Conservation (phyloP, 2,329 filamentous ascomycete species). For the Pseudohalonectria lignicola region DNA sequence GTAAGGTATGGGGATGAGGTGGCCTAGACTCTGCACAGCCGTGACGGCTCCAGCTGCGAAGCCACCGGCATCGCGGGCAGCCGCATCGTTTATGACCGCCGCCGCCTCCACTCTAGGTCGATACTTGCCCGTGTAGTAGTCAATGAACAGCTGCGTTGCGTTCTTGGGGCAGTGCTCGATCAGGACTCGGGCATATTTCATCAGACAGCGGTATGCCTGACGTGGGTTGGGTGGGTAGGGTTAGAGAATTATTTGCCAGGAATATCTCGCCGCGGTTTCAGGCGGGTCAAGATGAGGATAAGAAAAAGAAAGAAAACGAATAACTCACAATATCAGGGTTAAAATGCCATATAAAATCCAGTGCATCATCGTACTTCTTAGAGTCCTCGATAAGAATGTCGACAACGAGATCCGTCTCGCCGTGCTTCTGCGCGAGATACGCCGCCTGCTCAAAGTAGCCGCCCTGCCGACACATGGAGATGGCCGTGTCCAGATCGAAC, state of each 20-base stretch:
- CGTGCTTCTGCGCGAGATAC: constrained; percentile 87
- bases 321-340: constrained; percentile 63
- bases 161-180: constrained; percentile 76
- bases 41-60: constrained; percentile 52
- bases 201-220: constrained; percentile 81
- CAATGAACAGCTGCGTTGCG: constrained; percentile 80
- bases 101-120: constrained; percentile 53
- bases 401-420: constrained; percentile 86
- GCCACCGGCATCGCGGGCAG: constrained; percentile 23
- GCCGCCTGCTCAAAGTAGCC: constrained; percentile 96
- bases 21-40: constrained; percentile 77
- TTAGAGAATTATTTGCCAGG: too few relatives aligned
- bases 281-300: neutral
- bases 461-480: constrained; percentile 93
- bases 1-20: constrained; percentile 74
- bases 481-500: constrained; percentile 94
- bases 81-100: constrained; percentile 20
- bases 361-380: constrained; percentile 76
- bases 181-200: constrained; percentile 90
- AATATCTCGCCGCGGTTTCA: constrained; percentile 13
- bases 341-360: constrained; percentile 84
- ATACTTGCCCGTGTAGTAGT: constrained; percentile 87
- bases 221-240: too few relatives aligned
- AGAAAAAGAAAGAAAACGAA: neutral
- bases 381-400: constrained; percentile 95